These are phyloP conservation scores for Conoideocrella luteorostrata DNA, from an alignment of 2,329 filamentous ascomycete genomes.

Conservation along the genomic window DNA sequence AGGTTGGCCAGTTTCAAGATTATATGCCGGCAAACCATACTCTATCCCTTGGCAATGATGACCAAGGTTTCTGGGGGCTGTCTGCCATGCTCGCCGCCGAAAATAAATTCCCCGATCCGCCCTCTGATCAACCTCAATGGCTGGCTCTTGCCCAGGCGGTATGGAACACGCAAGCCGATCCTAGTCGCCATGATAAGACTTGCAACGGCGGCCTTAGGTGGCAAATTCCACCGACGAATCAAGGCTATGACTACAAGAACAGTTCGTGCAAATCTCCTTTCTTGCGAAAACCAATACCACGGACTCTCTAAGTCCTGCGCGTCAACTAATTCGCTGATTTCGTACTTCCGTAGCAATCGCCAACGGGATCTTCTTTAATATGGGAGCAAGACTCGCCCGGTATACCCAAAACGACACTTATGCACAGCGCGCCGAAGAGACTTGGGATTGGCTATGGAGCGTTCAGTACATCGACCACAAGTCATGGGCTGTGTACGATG, in stretches of 20 bases:
- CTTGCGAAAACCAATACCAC: too few relatives aligned
- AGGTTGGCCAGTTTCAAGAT: constrained; percentile 49
- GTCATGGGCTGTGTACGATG: constrained; percentile 58
- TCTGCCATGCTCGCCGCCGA: constrained; percentile 63
- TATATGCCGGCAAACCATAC: constrained; percentile 57
- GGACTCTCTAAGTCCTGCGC: constrained; percentile 29
- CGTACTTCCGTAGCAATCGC: constrained; percentile 39
- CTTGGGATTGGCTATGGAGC: constrained; percentile 53
- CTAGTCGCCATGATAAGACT: constrained; percentile 55
- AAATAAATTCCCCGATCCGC: constrained; percentile 54
- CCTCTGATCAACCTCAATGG: constrained; percentile 49
- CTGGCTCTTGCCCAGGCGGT: constrained; percentile 62
- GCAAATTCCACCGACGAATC: constrained; percentile 71
- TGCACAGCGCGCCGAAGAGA: constrained; percentile 51
- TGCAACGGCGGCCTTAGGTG: constrained; percentile 68
- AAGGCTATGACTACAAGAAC: constrained; percentile 72
- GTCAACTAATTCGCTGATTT: neutral
- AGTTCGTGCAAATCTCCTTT: too few relatives aligned
- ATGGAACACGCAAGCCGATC: constrained; percentile 54
- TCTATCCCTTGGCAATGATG: constrained; percentile 58
- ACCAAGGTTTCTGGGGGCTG: constrained; percentile 66
- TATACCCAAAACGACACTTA: constrained; percentile 65
- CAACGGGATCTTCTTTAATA: constrained; percentile 58
- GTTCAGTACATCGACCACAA: constrained; percentile 54
- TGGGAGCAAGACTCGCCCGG: constrained; percentile 62